Percentiles rank a stretch among this genome's conserved stretches.
phyloP scores from a whole-genome alignment of 805 yeast species.

The Candida maltosa region DNA sequence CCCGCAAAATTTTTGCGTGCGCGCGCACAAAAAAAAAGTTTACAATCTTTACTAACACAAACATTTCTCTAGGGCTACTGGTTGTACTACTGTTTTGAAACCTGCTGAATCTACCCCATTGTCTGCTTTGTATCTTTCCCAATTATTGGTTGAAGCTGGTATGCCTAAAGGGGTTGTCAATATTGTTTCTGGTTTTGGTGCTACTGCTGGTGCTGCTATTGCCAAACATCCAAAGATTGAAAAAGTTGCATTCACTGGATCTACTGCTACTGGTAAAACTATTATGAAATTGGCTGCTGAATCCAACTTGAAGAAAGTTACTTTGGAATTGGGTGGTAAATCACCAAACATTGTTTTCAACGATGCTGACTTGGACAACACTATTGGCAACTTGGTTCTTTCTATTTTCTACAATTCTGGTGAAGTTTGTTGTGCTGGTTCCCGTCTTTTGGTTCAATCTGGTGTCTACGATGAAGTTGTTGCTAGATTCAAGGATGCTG shows the following conservation, averaged over 20 bases:
- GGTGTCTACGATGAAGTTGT: constrained; percentile 76
- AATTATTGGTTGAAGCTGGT: constrained; percentile 74
- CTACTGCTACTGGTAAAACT: constrained; percentile 83
- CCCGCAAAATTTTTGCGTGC: too few relatives aligned
- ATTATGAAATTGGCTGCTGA: constrained; percentile 80
- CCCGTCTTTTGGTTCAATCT: constrained; percentile 86
- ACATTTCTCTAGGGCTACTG: too few relatives aligned
- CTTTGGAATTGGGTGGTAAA: constrained; percentile 95
- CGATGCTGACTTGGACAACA: constrained; percentile 76
- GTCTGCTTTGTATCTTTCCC: constrained; percentile 74
- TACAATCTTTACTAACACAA: too few relatives aligned
- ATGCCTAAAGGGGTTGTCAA: constrained; percentile 90
- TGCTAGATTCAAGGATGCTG: constrained; percentile 56
- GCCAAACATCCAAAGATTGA: constrained; percentile 76
- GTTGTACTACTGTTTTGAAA: constrained; percentile 84
- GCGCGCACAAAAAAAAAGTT: too few relatives aligned
- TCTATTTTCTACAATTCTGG: constrained; percentile 95
- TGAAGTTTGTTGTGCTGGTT: constrained; percentile 94
- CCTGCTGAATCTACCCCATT: constrained; percentile 92
- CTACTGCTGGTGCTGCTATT: constrained; percentile 77
- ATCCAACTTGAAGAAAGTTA: constrained; percentile 81
- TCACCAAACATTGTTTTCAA: constrained; percentile 87
- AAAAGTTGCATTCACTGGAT: constrained; percentile 94
- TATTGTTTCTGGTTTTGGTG: constrained; percentile 84
- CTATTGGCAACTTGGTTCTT: constrained; percentile 69